Evolutionary conservation across 352 stramenopile species (phyloP).

Genomic region (Globisporangium nodosum): DNA sequence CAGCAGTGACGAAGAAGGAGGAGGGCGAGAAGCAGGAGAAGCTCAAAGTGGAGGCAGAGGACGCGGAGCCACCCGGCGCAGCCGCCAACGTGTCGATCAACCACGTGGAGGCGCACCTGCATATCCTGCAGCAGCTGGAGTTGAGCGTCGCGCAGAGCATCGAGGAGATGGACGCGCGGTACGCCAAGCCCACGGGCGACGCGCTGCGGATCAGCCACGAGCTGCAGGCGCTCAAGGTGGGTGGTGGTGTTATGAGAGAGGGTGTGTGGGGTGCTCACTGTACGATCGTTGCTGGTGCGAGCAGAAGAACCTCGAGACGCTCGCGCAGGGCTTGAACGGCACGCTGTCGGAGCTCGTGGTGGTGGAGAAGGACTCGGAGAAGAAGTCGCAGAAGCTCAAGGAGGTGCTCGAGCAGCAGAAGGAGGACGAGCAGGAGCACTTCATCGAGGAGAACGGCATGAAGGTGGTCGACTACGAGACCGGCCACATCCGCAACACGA

Average conservation of each 20-base stretch:
- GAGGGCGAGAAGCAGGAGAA: neutral
- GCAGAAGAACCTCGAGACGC: constrained; percentile 59
- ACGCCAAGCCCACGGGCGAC: constrained; percentile 21
- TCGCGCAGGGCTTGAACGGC: constrained; percentile 63
- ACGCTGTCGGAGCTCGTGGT: constrained; percentile 75
- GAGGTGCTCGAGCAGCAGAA: constrained; percentile 73
- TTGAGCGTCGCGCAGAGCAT: constrained; percentile 65
- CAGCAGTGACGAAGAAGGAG: no score
- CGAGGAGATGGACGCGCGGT: constrained; percentile 28
- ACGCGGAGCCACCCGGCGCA: neutral
- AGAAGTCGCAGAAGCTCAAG: constrained; percentile 75
- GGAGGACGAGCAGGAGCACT: constrained; percentile 71
- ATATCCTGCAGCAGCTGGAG: constrained; percentile 69
- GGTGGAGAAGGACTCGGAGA: constrained; percentile 74
- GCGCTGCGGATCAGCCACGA: constrained; percentile 28
- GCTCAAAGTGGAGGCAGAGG: neutral
- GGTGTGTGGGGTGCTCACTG: neutral
- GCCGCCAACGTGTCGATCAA: constrained; percentile 59
- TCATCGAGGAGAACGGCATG: constrained; percentile 75
- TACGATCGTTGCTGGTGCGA: neutral
- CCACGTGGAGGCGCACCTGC: constrained; percentile 69
- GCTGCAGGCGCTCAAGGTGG: constrained; percentile 31
- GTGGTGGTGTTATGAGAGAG: neutral
- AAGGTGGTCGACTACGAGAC: constrained; percentile 84
- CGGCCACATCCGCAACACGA: constrained; percentile 68